These are phyloP conservation scores for Immersiella caudata DNA, from an alignment of 495 filamentous ascomycete genomes.

Conservation along the genomic window DNA sequence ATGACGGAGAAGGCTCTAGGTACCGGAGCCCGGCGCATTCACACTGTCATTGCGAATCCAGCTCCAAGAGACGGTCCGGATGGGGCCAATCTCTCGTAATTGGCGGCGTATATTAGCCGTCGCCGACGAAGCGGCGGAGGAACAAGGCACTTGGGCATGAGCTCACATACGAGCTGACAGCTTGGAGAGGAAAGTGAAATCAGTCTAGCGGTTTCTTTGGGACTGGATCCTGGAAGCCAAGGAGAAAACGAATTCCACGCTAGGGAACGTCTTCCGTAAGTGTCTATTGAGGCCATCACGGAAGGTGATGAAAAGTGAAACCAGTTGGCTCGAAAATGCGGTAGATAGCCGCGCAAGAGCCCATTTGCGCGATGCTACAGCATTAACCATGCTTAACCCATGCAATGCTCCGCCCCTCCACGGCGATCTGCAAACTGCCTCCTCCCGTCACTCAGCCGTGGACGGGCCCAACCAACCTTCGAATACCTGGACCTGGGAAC, in stretches of 20 bases:
- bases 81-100: constrained; percentile 12
- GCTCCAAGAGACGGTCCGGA: not conserved
- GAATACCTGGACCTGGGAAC: constrained; percentile 15
- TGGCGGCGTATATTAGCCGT: constrained; percentile 12
- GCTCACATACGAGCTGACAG: constrained; percentile 9
- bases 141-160: constrained; percentile 7
- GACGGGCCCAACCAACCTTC: not conserved
- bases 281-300: not conserved
- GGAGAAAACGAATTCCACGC: not conserved
- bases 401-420: constrained; percentile 17
- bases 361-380: constrained; percentile 17
- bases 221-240: not conserved
- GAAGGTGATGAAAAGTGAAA: constrained; percentile 21
- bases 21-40: not conserved
- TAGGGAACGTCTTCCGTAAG: not conserved
- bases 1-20: not conserved
- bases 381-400: constrained; percentile 15
- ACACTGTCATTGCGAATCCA: constrained; percentile 1
- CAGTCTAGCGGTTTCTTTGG: not conserved
- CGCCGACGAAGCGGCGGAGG: not conserved
- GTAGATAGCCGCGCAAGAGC: constrained; percentile 20
- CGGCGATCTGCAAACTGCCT: not conserved
- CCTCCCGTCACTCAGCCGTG: constrained; percentile 2
- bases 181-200: not conserved
- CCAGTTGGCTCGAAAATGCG: constrained; percentile 19